Percentiles rank a stretch among this genome's conserved stretches.
Conservation (phyloP, 2,329 filamentous ascomycete genomes). For the Diplodia scrobiculata region DNA sequence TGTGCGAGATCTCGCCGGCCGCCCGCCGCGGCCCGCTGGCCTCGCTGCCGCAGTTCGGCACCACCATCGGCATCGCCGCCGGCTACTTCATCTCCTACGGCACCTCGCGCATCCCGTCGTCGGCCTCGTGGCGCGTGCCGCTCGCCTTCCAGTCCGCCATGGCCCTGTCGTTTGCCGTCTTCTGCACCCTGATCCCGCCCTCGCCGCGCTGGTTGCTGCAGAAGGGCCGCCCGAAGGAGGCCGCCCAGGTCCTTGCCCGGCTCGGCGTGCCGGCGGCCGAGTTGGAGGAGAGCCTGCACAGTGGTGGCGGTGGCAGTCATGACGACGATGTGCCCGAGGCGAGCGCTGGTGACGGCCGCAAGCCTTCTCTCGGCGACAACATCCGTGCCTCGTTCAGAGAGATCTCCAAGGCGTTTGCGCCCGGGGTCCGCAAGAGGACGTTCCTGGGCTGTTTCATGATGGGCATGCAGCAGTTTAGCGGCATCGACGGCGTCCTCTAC, state of each 20-base stretch:
- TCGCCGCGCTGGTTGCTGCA: constrained; percentile 61
- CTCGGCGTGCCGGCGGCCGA: constrained; percentile 40
- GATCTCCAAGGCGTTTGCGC: constrained; percentile 35
- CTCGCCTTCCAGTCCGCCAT: constrained; percentile 54
- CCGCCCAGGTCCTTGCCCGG: constrained; percentile 37
- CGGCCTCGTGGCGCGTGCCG: constrained; percentile 60
- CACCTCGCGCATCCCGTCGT: constrained; percentile 51
- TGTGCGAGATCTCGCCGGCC: constrained; percentile 63
- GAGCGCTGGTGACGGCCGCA: not conserved
- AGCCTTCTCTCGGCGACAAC: constrained; percentile 40
- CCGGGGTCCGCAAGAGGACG: constrained; percentile 39
- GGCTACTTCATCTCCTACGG: constrained; percentile 66
- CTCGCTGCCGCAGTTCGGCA: constrained; percentile 57
- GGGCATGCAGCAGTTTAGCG: constrained; percentile 61
- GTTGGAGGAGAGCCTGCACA: constrained; percentile 22
- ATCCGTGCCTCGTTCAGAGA: constrained; percentile 35
- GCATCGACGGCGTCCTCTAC: constrained; percentile 65
- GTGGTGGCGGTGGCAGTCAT: too few relatives aligned
- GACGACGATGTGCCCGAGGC: too few relatives aligned
- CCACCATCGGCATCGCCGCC: constrained; percentile 53
- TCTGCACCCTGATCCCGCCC: constrained; percentile 53
- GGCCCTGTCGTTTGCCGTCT: constrained; percentile 46
- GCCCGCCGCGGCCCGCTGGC: constrained; percentile 55
- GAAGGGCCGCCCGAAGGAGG: constrained; percentile 53
- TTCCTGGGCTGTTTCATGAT: constrained; percentile 59